These are phyloP conservation scores for Pleurotus pulmonarius DNA, from an alignment of 768 basidiomycete genomes.

Conservation along the genomic window DNA sequence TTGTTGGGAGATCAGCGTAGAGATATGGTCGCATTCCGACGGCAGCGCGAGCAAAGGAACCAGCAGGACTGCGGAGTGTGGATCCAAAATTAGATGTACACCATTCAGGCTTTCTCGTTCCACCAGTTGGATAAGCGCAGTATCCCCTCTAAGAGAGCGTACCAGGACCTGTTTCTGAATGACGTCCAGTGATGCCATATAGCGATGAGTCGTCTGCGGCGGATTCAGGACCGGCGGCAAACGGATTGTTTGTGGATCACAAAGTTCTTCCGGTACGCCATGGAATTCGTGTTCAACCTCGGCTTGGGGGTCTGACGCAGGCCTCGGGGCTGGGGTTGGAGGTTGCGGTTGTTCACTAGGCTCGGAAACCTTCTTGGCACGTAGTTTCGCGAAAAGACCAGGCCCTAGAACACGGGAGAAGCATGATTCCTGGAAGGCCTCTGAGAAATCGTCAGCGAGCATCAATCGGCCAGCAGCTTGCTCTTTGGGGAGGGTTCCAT, in stretches of 20 bases:
- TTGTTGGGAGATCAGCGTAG: conserved; percentile 39
- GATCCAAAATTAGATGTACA: conserved; percentile 66
- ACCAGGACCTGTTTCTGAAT: conserved; percentile 67
- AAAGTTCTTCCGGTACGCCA: conserved; percentile 35
- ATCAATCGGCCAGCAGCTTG: conserved; percentile 9
- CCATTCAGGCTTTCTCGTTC: conserved; percentile 62
- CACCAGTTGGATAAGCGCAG: conserved; percentile 51
- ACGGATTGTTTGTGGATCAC: conserved; percentile 40
- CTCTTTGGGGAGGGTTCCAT: background rate
- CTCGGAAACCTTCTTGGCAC: conserved; percentile 30
- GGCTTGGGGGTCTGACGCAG: too few species aligned
- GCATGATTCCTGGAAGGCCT: conserved; percentile 9
- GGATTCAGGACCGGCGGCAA: conserved; percentile 28
- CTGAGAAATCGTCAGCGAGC: conserved; percentile 1
- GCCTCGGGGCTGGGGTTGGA: background rate
- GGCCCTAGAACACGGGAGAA: conserved; percentile 10
- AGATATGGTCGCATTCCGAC: conserved; percentile 39
- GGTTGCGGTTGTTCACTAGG: background rate
- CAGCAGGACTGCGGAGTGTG: conserved; percentile 54
- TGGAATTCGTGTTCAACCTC: conserved; percentile 11
- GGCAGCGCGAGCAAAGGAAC: conserved; percentile 45
- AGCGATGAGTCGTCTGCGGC: conserved; percentile 47
- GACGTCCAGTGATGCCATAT: conserved; percentile 65
- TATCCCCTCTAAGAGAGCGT: conserved; percentile 39
- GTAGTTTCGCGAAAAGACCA: conserved; percentile 32